Evolutionary conservation across 306 rosid species (phyloP).

Genomic region (Trifolium dubium): DNA sequence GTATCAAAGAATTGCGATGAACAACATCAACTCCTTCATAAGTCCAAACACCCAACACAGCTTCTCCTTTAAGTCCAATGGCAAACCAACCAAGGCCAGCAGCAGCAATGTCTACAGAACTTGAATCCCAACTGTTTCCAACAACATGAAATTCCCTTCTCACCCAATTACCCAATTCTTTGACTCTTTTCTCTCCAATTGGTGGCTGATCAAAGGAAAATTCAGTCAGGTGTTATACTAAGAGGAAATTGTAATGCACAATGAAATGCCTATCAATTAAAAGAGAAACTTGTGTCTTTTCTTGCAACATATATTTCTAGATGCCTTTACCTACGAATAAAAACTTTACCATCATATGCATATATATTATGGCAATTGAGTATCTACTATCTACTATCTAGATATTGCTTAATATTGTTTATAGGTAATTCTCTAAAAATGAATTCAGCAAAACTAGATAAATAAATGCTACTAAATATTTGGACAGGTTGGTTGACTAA

Average conservation of each 20-base stretch:
- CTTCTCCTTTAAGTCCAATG: constrained; percentile 90
- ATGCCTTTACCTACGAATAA: background rate
- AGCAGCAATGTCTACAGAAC: constrained; percentile 81
- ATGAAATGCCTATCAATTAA: constrained; percentile 24
- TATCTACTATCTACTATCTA: background rate
- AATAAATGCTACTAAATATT: background rate
- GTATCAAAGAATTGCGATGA: constrained; percentile 72
- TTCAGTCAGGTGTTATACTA: constrained; percentile 29
- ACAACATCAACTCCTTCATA: constrained; percentile 84
- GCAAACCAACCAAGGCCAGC: constrained; percentile 97
- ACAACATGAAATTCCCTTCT: constrained; percentile 62
- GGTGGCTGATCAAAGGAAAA: constrained; percentile 74
- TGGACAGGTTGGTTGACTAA: constrained; percentile 1
- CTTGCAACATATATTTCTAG: constrained; percentile 10
- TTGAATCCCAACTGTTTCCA: constrained; percentile 91
- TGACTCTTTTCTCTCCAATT: constrained; percentile 65
- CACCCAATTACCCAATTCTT: constrained; percentile 86
- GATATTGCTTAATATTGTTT: constrained; percentile 24
- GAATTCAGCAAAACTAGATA: constrained; percentile 1
- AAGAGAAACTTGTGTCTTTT: constrained; percentile 2
- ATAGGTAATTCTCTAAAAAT: constrained; percentile 4
- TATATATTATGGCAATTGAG: constrained; percentile 11
- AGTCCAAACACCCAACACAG: constrained; percentile 74
- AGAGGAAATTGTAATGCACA: constrained; percentile 25
- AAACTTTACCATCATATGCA: constrained; percentile 17